A percentile compares a stretch with the other conserved stretches of the same genome.
Conservation (phyloP, 2,329 filamentous ascomycete genomes). For the Aureobasidium namibiae region DNA sequence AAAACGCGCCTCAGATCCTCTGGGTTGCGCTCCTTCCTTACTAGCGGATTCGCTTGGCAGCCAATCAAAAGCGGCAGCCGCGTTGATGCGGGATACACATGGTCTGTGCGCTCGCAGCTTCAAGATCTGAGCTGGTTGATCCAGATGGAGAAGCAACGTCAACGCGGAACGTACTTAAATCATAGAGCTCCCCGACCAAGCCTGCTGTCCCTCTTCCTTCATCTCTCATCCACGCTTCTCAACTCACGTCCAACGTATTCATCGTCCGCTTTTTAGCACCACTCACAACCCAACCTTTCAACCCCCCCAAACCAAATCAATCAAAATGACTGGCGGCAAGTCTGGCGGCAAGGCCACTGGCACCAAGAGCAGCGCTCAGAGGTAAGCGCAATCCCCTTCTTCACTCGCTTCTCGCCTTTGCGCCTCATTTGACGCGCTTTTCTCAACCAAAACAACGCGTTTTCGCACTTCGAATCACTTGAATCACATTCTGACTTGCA, state of each 20-base stretch:
- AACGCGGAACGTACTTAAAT: conserved; percentile 9
- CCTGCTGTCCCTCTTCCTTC: conserved; percentile 25
- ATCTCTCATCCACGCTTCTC: conserved; percentile 29
- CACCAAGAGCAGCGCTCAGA: conserved; percentile 93
- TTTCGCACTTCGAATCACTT: conserved; percentile 15
- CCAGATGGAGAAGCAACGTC: conserved; percentile 8
- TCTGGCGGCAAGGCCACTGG: conserved; percentile 99
- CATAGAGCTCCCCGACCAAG: conserved; percentile 14
- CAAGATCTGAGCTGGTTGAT: conserved; percentile 5
- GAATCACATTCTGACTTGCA: conserved; percentile 33
- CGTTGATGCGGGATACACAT: no score
- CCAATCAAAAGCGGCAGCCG: neutral
- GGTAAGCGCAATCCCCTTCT: conserved; percentile 56
- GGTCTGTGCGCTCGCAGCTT: no score
- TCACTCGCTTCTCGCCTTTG: conserved; percentile 15
- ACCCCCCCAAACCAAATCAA: conserved; percentile 34
- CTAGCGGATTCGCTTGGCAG: neutral
- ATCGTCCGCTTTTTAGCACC: conserved; percentile 20
- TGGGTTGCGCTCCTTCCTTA: neutral
- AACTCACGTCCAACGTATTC: conserved; percentile 21
- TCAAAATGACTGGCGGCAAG: conserved; percentile 99
- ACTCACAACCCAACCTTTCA: conserved; percentile 19
- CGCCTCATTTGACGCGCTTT: conserved; percentile 35
- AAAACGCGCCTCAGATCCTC: no score
- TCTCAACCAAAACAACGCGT: conserved; percentile 24